Percentiles rank a stretch among this genome's conserved stretches.
phyloP scores from a whole-genome alignment of 495 filamentous ascomycete genomes.

The Usnea hakonensis region DNA sequence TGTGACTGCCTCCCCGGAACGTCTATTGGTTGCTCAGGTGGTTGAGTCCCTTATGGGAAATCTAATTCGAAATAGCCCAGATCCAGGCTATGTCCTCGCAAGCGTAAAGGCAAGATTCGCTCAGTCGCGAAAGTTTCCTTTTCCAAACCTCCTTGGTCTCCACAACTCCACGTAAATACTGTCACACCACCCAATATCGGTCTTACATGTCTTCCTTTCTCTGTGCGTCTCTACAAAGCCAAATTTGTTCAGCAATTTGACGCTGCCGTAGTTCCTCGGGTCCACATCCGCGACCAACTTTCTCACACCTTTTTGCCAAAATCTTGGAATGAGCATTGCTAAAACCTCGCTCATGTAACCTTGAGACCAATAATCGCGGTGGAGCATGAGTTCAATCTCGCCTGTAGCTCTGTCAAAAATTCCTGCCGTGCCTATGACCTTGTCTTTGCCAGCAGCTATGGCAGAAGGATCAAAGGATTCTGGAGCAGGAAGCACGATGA shows the following conservation, averaged over 20 bases:
- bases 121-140: background rate
- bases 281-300: slow-evolving; percentile 19
- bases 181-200: slow-evolving; percentile 22
- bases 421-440: slow-evolving; percentile 18
- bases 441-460: background rate
- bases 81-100: background rate
- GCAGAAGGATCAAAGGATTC: background rate
- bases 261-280: slow-evolving; percentile 13
- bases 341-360: slow-evolving; percentile 19
- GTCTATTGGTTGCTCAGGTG: background rate
- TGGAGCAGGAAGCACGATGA: slow-evolving; percentile 11
- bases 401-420: slow-evolving; percentile 6
- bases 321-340: background rate
- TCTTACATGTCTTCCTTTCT: slow-evolving; percentile 18
- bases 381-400: slow-evolving; percentile 18
- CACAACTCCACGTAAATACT: slow-evolving; percentile 15
- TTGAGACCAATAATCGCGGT: slow-evolving; percentile 13
- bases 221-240: slow-evolving; percentile 15
- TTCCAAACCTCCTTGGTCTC: background rate
- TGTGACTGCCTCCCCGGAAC: background rate
- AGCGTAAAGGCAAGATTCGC: no score
- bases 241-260: slow-evolving; percentile 13
- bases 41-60: background rate
- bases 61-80: background rate
- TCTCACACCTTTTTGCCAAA: slow-evolving; percentile 20